Evolutionary conservation across 306 rosid genomes (phyloP).

Genomic region (Cyclanthera cordifolia): DNA sequence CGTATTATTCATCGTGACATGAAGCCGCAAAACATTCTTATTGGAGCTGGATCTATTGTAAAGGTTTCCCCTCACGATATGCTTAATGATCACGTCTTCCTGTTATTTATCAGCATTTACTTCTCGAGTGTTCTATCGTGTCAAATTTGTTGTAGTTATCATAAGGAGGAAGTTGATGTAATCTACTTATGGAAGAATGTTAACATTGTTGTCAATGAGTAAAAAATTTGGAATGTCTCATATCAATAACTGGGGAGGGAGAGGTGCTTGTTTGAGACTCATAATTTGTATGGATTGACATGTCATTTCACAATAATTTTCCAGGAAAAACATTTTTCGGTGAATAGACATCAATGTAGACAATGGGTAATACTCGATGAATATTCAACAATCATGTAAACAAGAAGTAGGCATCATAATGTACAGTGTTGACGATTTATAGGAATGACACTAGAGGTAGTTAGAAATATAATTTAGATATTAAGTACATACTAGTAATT

Average conservation of each 20-base stretch:
- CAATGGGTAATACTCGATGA: not conserved
- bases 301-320: not conserved
- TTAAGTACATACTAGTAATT: not conserved
- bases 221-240: not conserved
- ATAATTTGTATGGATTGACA: not conserved
- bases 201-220: not conserved
- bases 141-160: not conserved
- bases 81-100: not conserved
- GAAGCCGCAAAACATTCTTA: conserved; percentile 99
- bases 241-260: not conserved
- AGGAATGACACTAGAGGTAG: not conserved
- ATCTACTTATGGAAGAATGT: not conserved
- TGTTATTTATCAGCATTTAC: not conserved
- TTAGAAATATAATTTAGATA: not conserved
- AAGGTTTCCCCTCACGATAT: conserved; percentile 43
- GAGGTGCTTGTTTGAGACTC: not conserved
- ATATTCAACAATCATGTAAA: not conserved
- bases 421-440: not conserved
- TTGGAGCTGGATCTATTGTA: conserved; percentile 88
- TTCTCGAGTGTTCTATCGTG: not conserved
- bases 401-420: not conserved
- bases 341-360: not conserved
- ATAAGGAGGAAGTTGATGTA: not conserved
- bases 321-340: not conserved
- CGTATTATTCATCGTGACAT: conserved; percentile 95